Base-by-base conservation (phyloP, 345 rosid species). In the Boechera stricta region DNA sequence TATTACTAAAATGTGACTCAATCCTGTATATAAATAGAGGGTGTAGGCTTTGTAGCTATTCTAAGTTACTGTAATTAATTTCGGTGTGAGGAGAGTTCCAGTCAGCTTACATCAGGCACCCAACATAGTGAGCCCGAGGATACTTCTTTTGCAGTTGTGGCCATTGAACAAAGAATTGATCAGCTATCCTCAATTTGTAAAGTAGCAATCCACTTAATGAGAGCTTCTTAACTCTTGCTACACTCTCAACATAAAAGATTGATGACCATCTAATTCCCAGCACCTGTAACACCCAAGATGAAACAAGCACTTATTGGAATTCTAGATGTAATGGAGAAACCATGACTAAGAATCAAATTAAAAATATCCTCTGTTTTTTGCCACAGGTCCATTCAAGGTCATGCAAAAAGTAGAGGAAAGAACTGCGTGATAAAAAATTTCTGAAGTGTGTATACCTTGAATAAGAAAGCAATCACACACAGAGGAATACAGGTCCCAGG, bases 401-500 rank as follows among this genome's bases (percentile, higher is more conserved):
- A 76, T 60, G 54, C 10, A 44, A 47, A 52, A 10, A 35, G 12
- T 33, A 41, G 10, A 61, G 26, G 45, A 67, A 56, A 36, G 7
- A 58, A 56, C 16, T 12, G 35, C 2, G 28, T 39, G 10, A 64
- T 2, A 0, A 10, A 32, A 11, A 15, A 42, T 64, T 18, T 15
- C 10, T 15, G 28, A 64, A 52, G 65, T 33, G 58, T 15, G 11
- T 31, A 58, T 54, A 92, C 98, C 97, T 92, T 95, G 80, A 95
- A 87, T 60, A 86, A 41, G 80, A 89, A 89, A 26, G 98, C 93
- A 45, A 92, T 92, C 45, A 69, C 58, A 36, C 96, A 91, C 5
- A 95, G 83, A 78, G 99, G 98, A 77, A 92, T 79, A 77, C 99
- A 95, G 5, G 99, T 91, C 74, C 97, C 96, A 15, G 99, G 98